Evolutionary conservation across 345 rosid genomes (phyloP).

Genomic region (Passiflora organensis): DNA sequence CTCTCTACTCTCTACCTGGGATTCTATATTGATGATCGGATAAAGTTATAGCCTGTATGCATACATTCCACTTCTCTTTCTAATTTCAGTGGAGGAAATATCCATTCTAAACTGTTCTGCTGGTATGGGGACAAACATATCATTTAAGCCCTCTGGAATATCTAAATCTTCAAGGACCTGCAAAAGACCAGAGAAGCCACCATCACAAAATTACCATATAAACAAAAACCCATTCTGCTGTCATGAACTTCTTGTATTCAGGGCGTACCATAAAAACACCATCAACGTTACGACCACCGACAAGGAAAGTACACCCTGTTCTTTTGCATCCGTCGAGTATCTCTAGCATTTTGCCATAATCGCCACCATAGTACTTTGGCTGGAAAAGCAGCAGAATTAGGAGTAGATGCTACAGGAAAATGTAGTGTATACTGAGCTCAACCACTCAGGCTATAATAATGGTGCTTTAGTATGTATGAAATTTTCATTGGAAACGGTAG

Average conservation of each 20-base stretch:
- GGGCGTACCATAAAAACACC: constrained; percentile 66
- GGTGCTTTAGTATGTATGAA: too few species aligned
- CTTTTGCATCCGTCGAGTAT: constrained; percentile 58
- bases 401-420: neutral
- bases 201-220: neutral
- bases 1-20: too few species aligned
- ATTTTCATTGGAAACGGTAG: too few species aligned
- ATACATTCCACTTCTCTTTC: constrained; percentile 32
- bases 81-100: constrained; percentile 69
- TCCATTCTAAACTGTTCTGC: constrained; percentile 63
- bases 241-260: constrained; percentile 2
- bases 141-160: constrained; percentile 58
- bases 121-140: constrained; percentile 70
- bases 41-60: neutral
- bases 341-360: constrained; percentile 60
- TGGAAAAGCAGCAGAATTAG: constrained; percentile 26
- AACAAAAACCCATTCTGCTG: neutral
- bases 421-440: too few species aligned
- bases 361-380: constrained; percentile 83
- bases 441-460: too few species aligned
- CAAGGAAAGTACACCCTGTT: constrained; percentile 78
- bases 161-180: constrained; percentile 83
- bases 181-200: constrained; percentile 8
- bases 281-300: constrained; percentile 77
- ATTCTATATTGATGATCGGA: neutral